These are phyloP conservation scores for Lithospermum erythrorhizon DNA, from an alignment of 257 asterid species.

Conservation along the genomic window DNA sequence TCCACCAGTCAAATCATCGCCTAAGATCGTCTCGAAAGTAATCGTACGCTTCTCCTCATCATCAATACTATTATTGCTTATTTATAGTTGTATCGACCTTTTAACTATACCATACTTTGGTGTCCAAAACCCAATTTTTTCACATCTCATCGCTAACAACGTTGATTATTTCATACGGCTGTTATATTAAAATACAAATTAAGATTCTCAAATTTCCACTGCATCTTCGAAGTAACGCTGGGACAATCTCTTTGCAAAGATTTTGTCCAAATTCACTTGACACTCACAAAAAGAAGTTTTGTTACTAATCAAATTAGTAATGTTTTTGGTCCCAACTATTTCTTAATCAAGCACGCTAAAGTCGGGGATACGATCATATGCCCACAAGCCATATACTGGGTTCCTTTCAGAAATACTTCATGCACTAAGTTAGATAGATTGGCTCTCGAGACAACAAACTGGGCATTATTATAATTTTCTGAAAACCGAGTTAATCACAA, in stretches of 20 bases:
- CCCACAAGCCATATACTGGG: conserved; percentile 30
- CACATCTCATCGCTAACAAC: conserved; percentile 5
- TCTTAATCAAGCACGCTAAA: conserved; percentile 38
- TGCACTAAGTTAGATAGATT: no score
- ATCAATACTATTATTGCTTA: no score
- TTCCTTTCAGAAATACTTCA: no score
- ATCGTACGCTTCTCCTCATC: no score
- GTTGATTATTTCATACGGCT: conserved; percentile 18
- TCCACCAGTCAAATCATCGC: conserved; percentile 43
- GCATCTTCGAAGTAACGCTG: conserved; percentile 14
- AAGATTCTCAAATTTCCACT: conserved; percentile 14
- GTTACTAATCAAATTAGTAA: conserved; percentile 27
- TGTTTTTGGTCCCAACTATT: conserved; percentile 9
- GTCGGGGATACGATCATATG: conserved; percentile 32
- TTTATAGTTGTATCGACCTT: conserved; percentile 3
- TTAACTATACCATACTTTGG: conserved; percentile 12
- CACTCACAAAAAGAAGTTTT: conserved; percentile 28
- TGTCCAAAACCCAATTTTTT: conserved; percentile 24
- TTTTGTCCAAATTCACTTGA: conserved; percentile 24
- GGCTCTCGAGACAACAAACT: no score
- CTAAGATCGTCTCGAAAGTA: conserved; percentile 20
- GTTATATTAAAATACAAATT: conserved; percentile 20
- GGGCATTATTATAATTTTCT: no score
- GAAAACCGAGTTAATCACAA: no score
- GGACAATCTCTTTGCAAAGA: conserved; percentile 19